These are phyloP conservation scores for Fusarium guadeloupense DNA, from an alignment of 2,329 filamentous ascomycete genomes.

Conservation along the genomic window DNA sequence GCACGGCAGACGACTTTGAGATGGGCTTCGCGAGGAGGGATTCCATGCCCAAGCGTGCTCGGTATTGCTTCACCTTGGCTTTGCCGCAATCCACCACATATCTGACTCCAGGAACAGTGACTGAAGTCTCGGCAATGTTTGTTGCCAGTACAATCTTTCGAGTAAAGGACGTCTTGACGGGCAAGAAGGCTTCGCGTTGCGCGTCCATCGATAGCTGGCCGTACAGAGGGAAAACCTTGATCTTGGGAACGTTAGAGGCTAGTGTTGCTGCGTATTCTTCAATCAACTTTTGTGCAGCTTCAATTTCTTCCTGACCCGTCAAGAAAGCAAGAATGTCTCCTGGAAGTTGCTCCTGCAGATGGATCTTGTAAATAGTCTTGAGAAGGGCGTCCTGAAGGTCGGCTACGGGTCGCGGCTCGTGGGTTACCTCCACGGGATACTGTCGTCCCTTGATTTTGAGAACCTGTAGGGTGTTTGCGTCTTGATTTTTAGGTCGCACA, in stretches of 20 bases:
- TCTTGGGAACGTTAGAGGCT: conserved; percentile 76
- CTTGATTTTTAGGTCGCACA: conserved; percentile 24
- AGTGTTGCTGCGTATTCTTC: conserved; percentile 81
- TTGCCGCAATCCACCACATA: conserved; percentile 95
- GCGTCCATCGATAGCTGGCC: conserved; percentile 87
- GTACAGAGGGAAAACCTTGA: conserved; percentile 81
- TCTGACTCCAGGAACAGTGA: conserved; percentile 92
- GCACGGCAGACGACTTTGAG: conserved; percentile 91
- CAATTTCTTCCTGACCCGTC: conserved; percentile 92
- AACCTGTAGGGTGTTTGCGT: conserved; percentile 49
- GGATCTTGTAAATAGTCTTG: conserved; percentile 85
- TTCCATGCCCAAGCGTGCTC: conserved; percentile 84
- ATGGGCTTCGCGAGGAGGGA: conserved; percentile 91
- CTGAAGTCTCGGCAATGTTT: conserved; percentile 98
- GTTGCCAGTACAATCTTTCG: conserved; percentile 92
- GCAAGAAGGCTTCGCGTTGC: conserved; percentile 86
- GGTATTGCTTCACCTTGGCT: conserved; percentile 92
- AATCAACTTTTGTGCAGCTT: conserved; percentile 79
- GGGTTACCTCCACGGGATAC: conserved; percentile 81
- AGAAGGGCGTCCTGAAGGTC: conserved; percentile 86
- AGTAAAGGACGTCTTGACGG: conserved; percentile 74
- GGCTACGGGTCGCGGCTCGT: conserved; percentile 76
- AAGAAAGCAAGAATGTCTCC: conserved; percentile 94
- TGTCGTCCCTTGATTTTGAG: conserved; percentile 85
- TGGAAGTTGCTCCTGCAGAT: conserved; percentile 87